Base-by-base conservation (phyloP, 2,329 filamentous ascomycete species). In the Arthrinium puccinioides region DNA sequence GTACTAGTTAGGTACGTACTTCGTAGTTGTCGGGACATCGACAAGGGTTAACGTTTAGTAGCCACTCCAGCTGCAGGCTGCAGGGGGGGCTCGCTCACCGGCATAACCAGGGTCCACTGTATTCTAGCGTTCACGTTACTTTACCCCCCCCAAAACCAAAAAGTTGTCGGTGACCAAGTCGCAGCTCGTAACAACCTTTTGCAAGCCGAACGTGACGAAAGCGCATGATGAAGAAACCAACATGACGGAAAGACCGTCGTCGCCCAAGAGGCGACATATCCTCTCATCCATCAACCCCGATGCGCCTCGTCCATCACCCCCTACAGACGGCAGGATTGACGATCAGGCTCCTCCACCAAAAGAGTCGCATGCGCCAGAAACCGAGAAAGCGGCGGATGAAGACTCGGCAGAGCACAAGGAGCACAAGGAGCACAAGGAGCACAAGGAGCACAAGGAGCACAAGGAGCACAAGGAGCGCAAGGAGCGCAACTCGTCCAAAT, bases 181-280 rank as follows among this genome's bases (percentile, higher is more conserved):
- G 25, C 10, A n/a, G 25, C 13, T 27, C 13, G 13, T n/a, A 27
- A 9, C 13, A n/a, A 27, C 25, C 15, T 27, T 27, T n/a, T 7
- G 15, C 18, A 28, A 15, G 15, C 3, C 15, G 28, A 21, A 36
- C 9, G 20, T 13, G 15, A 8, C 14, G 10, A 9, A 36, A 21
- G 20, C 3, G 16, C 33, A 28, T 11, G 14, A 42, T 42, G 36
- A 21, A 25, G 16, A 15, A 31, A 25, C 34, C 27, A 47, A 44
- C 41, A 58, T 58, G 54, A 50, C 52, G 40, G 46, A 46, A 25
- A 44, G 42, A 32, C 39, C 49, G 36, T 44, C 47, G 47, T 58
- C 54, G 52, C 54, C 55, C 13, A 54, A 45, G 32, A 49, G 54
- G 53, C 55, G 54, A 44, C 53, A 58, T 36, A 57, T 58, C 28